A percentile compares a stretch with the other conserved stretches of the same genome.
Conservation (phyloP, 257 asterid species). For the Striga asiatica region DNA sequence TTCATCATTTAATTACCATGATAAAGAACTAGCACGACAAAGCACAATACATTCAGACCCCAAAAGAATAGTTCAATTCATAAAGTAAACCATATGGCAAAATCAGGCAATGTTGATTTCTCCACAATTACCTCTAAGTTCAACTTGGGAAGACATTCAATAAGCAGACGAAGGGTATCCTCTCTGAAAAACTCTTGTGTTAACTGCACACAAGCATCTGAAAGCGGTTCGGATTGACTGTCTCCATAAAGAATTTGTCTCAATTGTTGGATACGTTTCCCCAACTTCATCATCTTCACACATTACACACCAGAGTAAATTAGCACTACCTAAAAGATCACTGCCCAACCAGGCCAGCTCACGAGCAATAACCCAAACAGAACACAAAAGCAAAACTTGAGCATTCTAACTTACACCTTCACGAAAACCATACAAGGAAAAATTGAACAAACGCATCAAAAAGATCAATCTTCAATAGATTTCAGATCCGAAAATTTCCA, state of each 20-base stretch:
- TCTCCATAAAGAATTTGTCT: conserved; percentile 68
- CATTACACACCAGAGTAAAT: background rate
- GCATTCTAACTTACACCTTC: background rate
- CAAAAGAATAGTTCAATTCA: background rate
- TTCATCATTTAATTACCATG: background rate
- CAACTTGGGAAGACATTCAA: conserved; percentile 67
- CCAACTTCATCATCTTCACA: conserved; percentile 57
- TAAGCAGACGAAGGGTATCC: conserved; percentile 65
- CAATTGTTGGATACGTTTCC: conserved; percentile 58
- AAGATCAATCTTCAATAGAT: background rate
- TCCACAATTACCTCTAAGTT: conserved; percentile 51
- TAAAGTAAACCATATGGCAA: background rate
- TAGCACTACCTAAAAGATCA: background rate
- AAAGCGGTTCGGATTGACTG: conserved; percentile 79
- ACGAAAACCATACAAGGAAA: background rate
- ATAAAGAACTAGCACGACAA: background rate
- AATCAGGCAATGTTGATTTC: background rate
- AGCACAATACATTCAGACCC: background rate
- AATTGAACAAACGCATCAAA: background rate
- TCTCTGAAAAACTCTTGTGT: conserved; percentile 84
- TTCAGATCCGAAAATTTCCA: conserved; percentile 11
- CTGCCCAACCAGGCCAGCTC: background rate
- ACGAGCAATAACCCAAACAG: too few species aligned
- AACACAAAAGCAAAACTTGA: too few species aligned
- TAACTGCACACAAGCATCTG: conserved; percentile 77